Evolutionary conservation across 306 rosid species (phyloP), one percentile per base, ranked within the genome.

Genomic region (Notholithocarpus densiflorus): DNA sequence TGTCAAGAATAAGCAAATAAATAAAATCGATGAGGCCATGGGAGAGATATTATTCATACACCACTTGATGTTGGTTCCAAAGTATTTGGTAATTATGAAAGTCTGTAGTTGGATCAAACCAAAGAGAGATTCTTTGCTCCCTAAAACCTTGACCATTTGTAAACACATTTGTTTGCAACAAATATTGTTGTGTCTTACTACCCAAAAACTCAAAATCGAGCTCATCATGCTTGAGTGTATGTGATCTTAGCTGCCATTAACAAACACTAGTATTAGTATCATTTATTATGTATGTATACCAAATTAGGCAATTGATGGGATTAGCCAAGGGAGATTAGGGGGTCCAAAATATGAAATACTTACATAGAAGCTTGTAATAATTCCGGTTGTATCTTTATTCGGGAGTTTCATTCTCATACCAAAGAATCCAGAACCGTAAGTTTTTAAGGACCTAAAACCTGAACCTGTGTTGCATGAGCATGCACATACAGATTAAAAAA

Each of bases 181-280:
- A 3, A 76, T 75, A 51, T 6, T 51, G 82, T 5, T 8, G 45
- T 37, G 59, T n/a, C 7, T 11, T 23, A 13, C 34, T 65, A 0
- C 84, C 86, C 61, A 86, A 23, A 3, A 86, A 77, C 31, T 82
- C 86, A n/a, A 82, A 86, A 68, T 86, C 89, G 24, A 69, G 27
- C 78, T 86, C 82, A 45, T 86, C 78, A 6, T 76, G 77, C 6
- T 5, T 52, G 12, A 0, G 17, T 5, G 14, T 45, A 2, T 72
- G 18, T 45, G 88, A 75, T 17, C 9, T 18, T 52, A 85, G 52
- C 88, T 85, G 72, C 55, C 45, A 40, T 40, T 40, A 40, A 40
- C 45, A 40, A 40, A 40, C 45, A 40, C 45, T 40, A 40, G 45
- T 8, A 40, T 40, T 40, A 40, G 3, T 8, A 40, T 40, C 45